Evolutionary conservation across 805 yeast species (phyloP), one percentile per base, ranked within the genome.

Genomic region (Ogataea thermomethanolica): DNA sequence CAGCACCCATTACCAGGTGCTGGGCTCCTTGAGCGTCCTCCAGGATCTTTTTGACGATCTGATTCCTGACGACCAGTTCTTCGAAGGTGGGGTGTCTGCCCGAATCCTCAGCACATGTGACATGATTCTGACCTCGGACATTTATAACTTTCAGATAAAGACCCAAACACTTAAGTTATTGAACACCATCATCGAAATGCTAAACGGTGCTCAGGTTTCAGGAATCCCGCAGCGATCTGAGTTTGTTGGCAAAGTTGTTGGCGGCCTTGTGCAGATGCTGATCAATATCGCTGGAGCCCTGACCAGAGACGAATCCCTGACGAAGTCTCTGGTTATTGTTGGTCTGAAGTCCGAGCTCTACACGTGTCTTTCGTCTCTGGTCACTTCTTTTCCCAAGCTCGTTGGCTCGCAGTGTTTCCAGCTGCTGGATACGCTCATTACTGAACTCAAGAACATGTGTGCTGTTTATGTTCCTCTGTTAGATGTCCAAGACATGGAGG

Each of bases 41-140:
- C 78, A 74, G 50, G 97, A 91, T 45, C 69, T 93, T 17, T 81
- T 89, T 46, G 93, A 85, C 54, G 97, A 93, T 54, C 70, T 89
- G 36, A 78, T 93, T 23, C 75, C 91, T 2, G 96, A 88, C 43
- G 88, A 81, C 25, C 91, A 86, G 60, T 91, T 90, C 57, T 85
- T 89, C 69, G 82, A 78, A 39, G 82, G 78, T 8, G 85, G 84
- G 2, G 71, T 82, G 29, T 91, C 90, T 2, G 46, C 58, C 13
- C 69, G 69, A 29, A 70, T 85, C 0, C 65, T 80, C 28, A 60
- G 67, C 24, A 74, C 78, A 27, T 70, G 84, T 38, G 61, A 70
- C 28, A 55, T 57, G 30, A 53, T 79, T 22, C 54, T 79, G 23
- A 37, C 53, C 17, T 57, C 56, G 17, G 43, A 33, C 7, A 5